These are phyloP conservation scores for Suhomyces yuchorum DNA, from an alignment of 1,139 yeast species.

Conservation along the genomic window DNA sequence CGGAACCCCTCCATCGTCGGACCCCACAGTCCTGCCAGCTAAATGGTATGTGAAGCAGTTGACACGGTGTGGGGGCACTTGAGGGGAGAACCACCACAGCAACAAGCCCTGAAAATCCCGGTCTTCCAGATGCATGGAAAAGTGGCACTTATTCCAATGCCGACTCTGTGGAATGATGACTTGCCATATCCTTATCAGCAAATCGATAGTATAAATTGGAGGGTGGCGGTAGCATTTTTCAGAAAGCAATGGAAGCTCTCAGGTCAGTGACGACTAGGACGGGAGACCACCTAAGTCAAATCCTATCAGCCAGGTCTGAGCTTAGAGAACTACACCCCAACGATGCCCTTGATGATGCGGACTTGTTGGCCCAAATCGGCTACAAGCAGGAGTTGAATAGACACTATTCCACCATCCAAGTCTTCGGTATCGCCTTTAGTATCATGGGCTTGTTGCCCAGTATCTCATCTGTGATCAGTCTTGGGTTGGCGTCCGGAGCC, in stretches of 20 bases:
- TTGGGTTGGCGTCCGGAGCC: constrained; percentile 53
- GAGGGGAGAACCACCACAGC: too few relatives aligned
- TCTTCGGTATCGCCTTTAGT: constrained; percentile 55
- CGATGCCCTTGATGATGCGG: constrained; percentile 41
- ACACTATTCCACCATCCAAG: constrained; percentile 50
- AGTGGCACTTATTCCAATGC: not conserved
- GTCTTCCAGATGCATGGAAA: not conserved
- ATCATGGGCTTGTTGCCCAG: constrained; percentile 57
- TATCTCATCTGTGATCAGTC: constrained; percentile 39
- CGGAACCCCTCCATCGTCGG: too few relatives aligned
- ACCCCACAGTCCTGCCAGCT: too few relatives aligned
- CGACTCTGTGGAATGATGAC: not conserved
- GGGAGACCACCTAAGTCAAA: constrained; percentile 9
- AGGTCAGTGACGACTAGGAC: constrained; percentile 8
- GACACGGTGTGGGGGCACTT: too few relatives aligned
- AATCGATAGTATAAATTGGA: not conserved
- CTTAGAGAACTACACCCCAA: constrained; percentile 24
- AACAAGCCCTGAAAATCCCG: too few relatives aligned
- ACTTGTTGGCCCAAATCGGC: constrained; percentile 54
- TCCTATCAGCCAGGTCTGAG: constrained; percentile 13
- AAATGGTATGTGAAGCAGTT: too few relatives aligned
- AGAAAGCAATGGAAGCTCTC: constrained; percentile 7
- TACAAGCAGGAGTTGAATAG: constrained; percentile 54
- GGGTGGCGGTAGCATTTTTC: not conserved
- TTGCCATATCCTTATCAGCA: not conserved